These are phyloP conservation scores for Malassezia furfur DNA, from an alignment of 1,284 basidiomycete species.

Conservation along the genomic window DNA sequence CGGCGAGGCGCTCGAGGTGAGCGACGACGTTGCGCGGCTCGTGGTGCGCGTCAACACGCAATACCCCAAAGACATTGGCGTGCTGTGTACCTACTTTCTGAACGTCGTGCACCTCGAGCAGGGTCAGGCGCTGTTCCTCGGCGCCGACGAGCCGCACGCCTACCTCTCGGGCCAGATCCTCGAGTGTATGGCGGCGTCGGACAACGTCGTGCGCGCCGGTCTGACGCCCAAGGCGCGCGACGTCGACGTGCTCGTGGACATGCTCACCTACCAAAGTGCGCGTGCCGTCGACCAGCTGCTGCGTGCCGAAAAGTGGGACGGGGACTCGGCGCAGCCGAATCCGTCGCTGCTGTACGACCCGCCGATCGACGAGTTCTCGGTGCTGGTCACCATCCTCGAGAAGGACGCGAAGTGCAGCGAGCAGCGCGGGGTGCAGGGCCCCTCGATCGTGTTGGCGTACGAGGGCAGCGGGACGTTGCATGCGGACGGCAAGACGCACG, in stretches of 20 bases:
- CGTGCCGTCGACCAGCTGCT: constrained; percentile 56
- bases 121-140: constrained; percentile 86
- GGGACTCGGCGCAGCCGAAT: not conserved
- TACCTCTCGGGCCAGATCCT: constrained; percentile 60
- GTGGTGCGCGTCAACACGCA: constrained; percentile 66
- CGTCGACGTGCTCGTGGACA: constrained; percentile 74
- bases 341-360: constrained; percentile 66
- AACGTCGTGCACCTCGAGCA: constrained; percentile 71
- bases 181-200: constrained; percentile 51
- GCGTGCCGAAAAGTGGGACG: constrained; percentile 54
- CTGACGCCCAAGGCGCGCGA: constrained; percentile 94
- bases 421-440: constrained; percentile 60
- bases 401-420: not conserved
- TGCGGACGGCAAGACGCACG: constrained; percentile 11
- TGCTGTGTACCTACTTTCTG: constrained; percentile 82
- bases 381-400: constrained; percentile 55
- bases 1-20: constrained; percentile 15
- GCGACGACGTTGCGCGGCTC: constrained; percentile 53
- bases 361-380: constrained; percentile 86
- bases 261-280: constrained; percentile 72
- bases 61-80: constrained; percentile 85
- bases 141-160: constrained; percentile 92
- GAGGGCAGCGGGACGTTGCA: constrained; percentile 57
- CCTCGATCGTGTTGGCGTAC: constrained; percentile 71
- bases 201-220: constrained; percentile 97